phyloP scores from a whole-genome alignment of 352 stramenopile genomes.

The Thalassiosira livingstoniorum region DNA sequence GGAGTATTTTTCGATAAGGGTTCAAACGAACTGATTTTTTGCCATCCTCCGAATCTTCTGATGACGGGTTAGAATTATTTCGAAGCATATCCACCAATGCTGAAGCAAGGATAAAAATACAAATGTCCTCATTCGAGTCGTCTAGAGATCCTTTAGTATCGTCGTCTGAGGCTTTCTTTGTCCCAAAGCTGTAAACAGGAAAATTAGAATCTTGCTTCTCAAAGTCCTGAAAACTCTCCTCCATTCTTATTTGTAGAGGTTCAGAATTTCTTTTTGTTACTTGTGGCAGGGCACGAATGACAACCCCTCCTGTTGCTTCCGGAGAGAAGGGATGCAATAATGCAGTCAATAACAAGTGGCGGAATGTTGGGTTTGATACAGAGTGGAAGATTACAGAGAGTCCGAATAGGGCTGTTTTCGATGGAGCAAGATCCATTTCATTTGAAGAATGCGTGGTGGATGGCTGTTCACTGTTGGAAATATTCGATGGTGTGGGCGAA shows the following conservation, averaged over 20 bases:
- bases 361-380: slow-evolving; percentile 71
- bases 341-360: slow-evolving; percentile 74
- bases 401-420: slow-evolving; percentile 81
- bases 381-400: slow-evolving; percentile 75
- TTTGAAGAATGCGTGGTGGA: slow-evolving; percentile 34
- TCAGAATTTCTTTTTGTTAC: no score
- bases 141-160: slow-evolving; percentile 1
- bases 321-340: slow-evolving; percentile 80
- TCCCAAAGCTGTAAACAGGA: slow-evolving; percentile 34
- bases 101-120: slow-evolving; percentile 77
- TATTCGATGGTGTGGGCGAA: not conserved
- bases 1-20: slow-evolving; percentile 76
- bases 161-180: not conserved
- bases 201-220: no score
- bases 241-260: slow-evolving; percentile 47
- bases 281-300: slow-evolving; percentile 40
- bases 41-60: not conserved
- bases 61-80: slow-evolving; percentile 37
- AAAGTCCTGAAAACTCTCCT: slow-evolving; percentile 34
- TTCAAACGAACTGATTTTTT: slow-evolving; percentile 53
- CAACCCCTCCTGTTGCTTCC: slow-evolving; percentile 54
- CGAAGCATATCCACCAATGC: slow-evolving; percentile 72
- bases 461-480: not conserved
- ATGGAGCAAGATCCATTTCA: slow-evolving; percentile 67
- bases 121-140: slow-evolving; percentile 50